Evolutionary conservation across 495 filamentous ascomycete species (phyloP), one percentile per base, ranked within the genome.

Genomic region (Lasiosphaeria hispida): DNA sequence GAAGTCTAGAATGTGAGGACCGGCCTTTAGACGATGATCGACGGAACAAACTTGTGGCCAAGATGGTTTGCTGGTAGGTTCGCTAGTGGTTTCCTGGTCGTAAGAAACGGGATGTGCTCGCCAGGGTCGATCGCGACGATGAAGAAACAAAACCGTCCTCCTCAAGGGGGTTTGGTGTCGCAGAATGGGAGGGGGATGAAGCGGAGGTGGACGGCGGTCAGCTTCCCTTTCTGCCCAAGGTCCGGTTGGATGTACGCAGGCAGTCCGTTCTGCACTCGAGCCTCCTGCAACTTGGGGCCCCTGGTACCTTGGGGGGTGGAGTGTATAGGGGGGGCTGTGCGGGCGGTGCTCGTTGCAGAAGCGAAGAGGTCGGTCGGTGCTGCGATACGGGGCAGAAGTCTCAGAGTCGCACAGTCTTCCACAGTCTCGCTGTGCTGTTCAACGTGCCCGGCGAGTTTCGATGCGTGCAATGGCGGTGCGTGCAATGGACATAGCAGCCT

Each of bases 1-100:
- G 36, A 60, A 40, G 51, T 57, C 54, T 63, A 50, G 57, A 63
- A 67, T 41, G n/a, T 44, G 68, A 70, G 69, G 68, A 59, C 67
- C 69, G 60, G 69, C 68, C 67, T 63, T 65, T 56, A 58, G 45
- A 41, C 33, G 44, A 54, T 56, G 69, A 72, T 72, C 65, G 62
- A 63, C 69, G 43, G 63, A 70, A 70, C 62, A 64, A 61, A 58
- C 58, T 56, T 41, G 39, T 49, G 38, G 11, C 33, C 45, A 35
- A 40, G 30, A 33, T 60, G 66, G 23, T 30, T 30, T 30, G 23
- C 23, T 5, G 23, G 23, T 30, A 30, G 23, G 23, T 30, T 30
- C 5, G 23, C 23, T 30, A 5, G 5, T 30, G 23, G 23, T 30
- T 69, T 67, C 66, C 34, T 42, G 52, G 10, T 45, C 50, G 62